Base-by-base conservation (phyloP, 257 asterid genomes). In the Przewalskia tangutica region DNA sequence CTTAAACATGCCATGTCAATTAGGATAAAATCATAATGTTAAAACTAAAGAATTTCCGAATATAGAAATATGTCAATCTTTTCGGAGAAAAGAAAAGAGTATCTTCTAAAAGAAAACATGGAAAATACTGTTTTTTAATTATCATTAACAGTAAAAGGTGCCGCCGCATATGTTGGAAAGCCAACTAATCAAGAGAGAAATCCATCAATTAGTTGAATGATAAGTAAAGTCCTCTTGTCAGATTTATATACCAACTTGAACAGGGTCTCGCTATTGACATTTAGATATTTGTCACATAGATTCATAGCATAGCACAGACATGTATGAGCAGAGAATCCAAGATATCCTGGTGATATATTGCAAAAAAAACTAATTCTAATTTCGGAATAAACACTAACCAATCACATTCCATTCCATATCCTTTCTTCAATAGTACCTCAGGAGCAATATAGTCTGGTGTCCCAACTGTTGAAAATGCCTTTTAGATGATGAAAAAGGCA, bases 381-480 rank as follows among this genome's bases (percentile, higher is more conserved):
- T 73, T 73, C 20, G 7, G 34, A 46, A 68, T 77, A 17, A 54
- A 18, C 48, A 90, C 97, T 88, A 77, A 96, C 99, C 99, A 96
- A 87, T 96, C 99, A 86, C 99, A 95, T 87, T 95, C 99, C 92
- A 95, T 88, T 85, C 98, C 97, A 83, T 95, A 95, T 84, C 99
- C 98, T 88, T 91, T 94, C 94, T 95, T 95, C 94, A 94, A 78
- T 82, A 95, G 90, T 80, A 95, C 97, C 88, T 95, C 99, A 11
- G 99, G 99, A 81, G 99, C 99, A 88, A 95, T 95, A 84, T 95
- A 95, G 90, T 95, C 99, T 27, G 99, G 99, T 3, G 99, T 94
- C 59, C 99, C 98, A 81, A 95, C 98, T 36, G 98, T 95, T 58
- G 99, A 95, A 92, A 95, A 95, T 85, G 99, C 99, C 99, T 95